A percentile compares a stretch with the other conserved stretches of the same genome.
phyloP scores from a whole-genome alignment of 2,329 filamentous ascomycete genomes.

The Penicillium digitatum region DNA sequence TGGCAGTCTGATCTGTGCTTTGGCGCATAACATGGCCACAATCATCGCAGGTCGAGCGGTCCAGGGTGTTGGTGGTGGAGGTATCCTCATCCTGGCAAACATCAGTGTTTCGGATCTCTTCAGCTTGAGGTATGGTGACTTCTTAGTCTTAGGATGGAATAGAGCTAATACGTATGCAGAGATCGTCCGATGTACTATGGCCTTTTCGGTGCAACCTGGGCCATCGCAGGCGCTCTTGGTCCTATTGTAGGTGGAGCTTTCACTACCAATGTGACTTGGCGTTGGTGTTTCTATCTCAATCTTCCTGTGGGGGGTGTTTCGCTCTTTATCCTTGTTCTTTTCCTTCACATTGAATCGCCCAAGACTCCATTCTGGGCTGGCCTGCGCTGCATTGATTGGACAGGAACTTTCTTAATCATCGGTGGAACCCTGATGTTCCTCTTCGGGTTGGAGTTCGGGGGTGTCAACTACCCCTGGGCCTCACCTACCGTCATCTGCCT shows the following conservation, averaged over 20 bases:
- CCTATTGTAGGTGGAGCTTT: slow-evolving; percentile 61
- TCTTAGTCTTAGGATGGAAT: not conserved
- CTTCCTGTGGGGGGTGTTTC: slow-evolving; percentile 59
- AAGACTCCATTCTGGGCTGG: slow-evolving; percentile 56
- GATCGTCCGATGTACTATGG: slow-evolving; percentile 59
- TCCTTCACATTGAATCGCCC: slow-evolving; percentile 59
- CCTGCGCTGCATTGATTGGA: slow-evolving; percentile 61
- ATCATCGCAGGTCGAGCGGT: slow-evolving; percentile 59
- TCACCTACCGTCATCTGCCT: slow-evolving; percentile 73
- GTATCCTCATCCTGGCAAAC: slow-evolving; percentile 60
- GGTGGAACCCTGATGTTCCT: slow-evolving; percentile 81
- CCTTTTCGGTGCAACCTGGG: slow-evolving; percentile 60
- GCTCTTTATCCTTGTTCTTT: slow-evolving; percentile 56
- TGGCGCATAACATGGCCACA: slow-evolving; percentile 58
- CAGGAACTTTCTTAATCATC: slow-evolving; percentile 61
- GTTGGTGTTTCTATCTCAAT: slow-evolving; percentile 62
- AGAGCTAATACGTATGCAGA: slow-evolving; percentile 28
- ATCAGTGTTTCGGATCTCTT: slow-evolving; percentile 63
- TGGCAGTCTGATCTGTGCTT: slow-evolving; percentile 58
- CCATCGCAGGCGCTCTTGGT: slow-evolving; percentile 56
- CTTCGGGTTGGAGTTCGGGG: slow-evolving; percentile 80
- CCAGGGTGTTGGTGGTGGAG: slow-evolving; percentile 62
- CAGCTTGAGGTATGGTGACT: slow-evolving; percentile 49
- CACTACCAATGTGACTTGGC: slow-evolving; percentile 56
- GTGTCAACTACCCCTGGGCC: slow-evolving; percentile 68